Evolutionary conservation across 2,329 filamentous ascomycete genomes (phyloP), one percentile per base, ranked within the genome.

Genomic region (Penicillium oxalicum): DNA sequence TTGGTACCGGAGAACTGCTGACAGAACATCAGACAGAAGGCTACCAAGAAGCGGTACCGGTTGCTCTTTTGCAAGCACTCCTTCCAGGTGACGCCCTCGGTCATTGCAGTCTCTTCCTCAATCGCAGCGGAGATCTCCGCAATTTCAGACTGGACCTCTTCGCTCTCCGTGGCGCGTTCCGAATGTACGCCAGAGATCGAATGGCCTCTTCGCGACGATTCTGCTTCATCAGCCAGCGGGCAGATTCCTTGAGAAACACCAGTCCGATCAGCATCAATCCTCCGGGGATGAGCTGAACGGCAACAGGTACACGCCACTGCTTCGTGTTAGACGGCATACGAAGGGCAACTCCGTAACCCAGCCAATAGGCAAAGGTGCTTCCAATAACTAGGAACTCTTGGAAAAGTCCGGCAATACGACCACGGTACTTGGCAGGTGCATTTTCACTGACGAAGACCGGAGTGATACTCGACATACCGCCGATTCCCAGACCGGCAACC

Each of bases 231-330:
- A 79, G 68, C 75, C 75, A 79, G 13, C 77, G 72, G 1, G 77
- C 75, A 2, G 71, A 75, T 50, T 79, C 77, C 45, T 76, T 77
- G 40, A 77, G 68, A 61, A 78, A 78, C 39, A 76, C 57, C 11
- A 79, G 69, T 0, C 76, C 76, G 3, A 69, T 56, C 8, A 80
- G 57, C 44, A 80, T 71, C n/a, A 78, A 55, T 0, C 68, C 69
- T 12, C 76, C 76, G 0, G 77, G 77, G 1, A 79, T 66, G 47
- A 78, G 74, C 59, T 80, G 76, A 8, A 79, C 64, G 1, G 72
- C 75, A 24, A 79, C 75, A 0, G 77, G 76, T 4, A 78, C 65
- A 6, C 76, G 71, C 76, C 77, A 80, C 61, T 79, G 77, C n/a
- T 67, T 69, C 2, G 74, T 70, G 34, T 69, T 68, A 4, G 68